Conservation (phyloP, 2,329 filamentous ascomycete species). For the Alternaria gaisen region DNA sequence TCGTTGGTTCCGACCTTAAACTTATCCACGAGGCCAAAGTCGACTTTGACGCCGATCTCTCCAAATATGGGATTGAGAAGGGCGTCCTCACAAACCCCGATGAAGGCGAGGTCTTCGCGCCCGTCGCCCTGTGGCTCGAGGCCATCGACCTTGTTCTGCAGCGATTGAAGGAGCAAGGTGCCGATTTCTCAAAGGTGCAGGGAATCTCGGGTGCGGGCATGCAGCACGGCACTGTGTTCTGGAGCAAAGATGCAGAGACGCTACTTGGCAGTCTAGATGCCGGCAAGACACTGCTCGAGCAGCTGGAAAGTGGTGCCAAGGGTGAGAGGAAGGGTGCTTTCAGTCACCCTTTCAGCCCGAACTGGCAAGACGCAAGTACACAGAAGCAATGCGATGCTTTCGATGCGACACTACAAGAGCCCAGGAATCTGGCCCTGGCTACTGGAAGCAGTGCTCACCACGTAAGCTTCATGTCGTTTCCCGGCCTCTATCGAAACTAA, state of each 20-base stretch:
- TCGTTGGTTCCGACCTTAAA: slow-evolving; percentile 82
- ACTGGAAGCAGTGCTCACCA: slow-evolving; percentile 96
- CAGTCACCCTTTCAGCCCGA: slow-evolving; percentile 86
- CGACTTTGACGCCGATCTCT: slow-evolving; percentile 91
- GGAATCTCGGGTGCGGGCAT: slow-evolving; percentile 92
- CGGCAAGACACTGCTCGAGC: slow-evolving; percentile 71
- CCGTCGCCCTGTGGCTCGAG: slow-evolving; percentile 94
- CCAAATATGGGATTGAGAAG: slow-evolving; percentile 75
- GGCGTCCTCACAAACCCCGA: slow-evolving; percentile 83
- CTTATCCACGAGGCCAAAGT: slow-evolving; percentile 87
- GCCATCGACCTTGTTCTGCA: slow-evolving; percentile 85
- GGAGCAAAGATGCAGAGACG: slow-evolving; percentile 74
- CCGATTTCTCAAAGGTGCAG: slow-evolving; percentile 77
- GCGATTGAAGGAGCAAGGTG: slow-evolving; percentile 72
- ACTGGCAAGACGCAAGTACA: slow-evolving; percentile 98
- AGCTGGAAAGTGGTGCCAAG: slow-evolving; percentile 63
- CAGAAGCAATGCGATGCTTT: slow-evolving; percentile 91
- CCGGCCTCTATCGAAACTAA: slow-evolving; percentile 12
- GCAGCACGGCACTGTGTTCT: slow-evolving; percentile 98
- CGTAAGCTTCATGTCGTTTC: slow-evolving; percentile 60
- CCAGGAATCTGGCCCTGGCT: slow-evolving; percentile 74
- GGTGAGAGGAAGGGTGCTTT: slow-evolving; percentile 66
- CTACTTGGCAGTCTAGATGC: slow-evolving; percentile 70
- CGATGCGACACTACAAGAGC: slow-evolving; percentile 73
- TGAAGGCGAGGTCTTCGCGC: slow-evolving; percentile 90